A percentile compares a stretch with the other conserved stretches of the same genome.
phyloP scores from a whole-genome alignment of 2,329 filamentous ascomycete species.

The Tolypocladium inflatum region DNA sequence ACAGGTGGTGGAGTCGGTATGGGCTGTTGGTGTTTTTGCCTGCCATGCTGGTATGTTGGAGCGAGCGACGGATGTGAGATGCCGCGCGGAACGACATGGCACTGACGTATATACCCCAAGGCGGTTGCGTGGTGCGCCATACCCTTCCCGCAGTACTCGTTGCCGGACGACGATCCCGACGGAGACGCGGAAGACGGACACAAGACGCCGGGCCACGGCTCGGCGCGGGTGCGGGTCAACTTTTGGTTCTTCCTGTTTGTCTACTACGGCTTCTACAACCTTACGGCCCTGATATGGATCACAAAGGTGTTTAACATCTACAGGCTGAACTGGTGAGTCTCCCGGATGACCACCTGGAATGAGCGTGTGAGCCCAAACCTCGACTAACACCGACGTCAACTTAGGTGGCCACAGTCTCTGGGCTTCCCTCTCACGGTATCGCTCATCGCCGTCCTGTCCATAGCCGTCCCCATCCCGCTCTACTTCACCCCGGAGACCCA shows the following conservation, averaged over 20 bases:
- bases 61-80: neutral
- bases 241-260: constrained; percentile 65
- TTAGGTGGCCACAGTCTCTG: constrained; percentile 50
- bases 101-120: constrained; percentile 20
- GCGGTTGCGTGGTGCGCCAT: constrained; percentile 56
- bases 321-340: constrained; percentile 50
- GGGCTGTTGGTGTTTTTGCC: constrained; percentile 51
- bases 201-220: constrained; percentile 51
- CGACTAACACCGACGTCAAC: neutral
- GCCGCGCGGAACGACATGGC: neutral
- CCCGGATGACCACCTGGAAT: neutral
- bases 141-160: constrained; percentile 53
- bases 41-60: constrained; percentile 42
- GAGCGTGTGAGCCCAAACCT: neutral
- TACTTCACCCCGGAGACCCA: constrained; percentile 44
- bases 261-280: constrained; percentile 61
- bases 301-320: constrained; percentile 65
- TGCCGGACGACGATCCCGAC: constrained; percentile 28
- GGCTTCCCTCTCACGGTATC: constrained; percentile 57
- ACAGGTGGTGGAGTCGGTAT: constrained; percentile 56
- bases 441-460: constrained; percentile 50
- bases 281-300: constrained; percentile 60
- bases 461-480: constrained; percentile 49
- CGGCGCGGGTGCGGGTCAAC: constrained; percentile 53
- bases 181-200: constrained; percentile 3